Base-by-base conservation (phyloP, 441 rosid species). In the Populus hybrid region DNA sequence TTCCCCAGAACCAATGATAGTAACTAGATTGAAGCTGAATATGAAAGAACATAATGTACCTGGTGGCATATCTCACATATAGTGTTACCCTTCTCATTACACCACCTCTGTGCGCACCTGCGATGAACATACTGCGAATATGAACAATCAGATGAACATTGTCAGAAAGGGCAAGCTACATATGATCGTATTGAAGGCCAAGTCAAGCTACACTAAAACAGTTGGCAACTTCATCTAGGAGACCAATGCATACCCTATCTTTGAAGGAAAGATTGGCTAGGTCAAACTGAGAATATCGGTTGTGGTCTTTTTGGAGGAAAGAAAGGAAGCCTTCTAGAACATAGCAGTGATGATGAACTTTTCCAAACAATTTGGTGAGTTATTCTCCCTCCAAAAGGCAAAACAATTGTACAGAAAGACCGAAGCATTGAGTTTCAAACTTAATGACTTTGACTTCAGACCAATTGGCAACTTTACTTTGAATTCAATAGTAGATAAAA, bases 61-160 rank as follows among this genome's bases (percentile, higher is more conserved):
- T 94, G 93, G 38, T 14, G 88, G 84, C 98, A 92, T 21, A 94
- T 94, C 84, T 94, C 97, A 63, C 97, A 94, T 63, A 76, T 71
- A n/a, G 91, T 90, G 74, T 94, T 88, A 28, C 97, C 98, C 89
- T 94, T 94, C 72, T 86, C 97, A 26, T 86, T 83, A 82, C 98
- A 94, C 97, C 97, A 94, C 82, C 94, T 92, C 84, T 94, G 98
- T 24, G 92, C 82, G 11, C 98, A 92, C 72, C 82, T 76, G 50
- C 87, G 90, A 79, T 94, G 97, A 68, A 95, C 98, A 87, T 90
- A 91, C 98, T 94, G 89, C 73, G 70, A 76, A 32, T 28, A 78
- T 19, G 74, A 67, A 76, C 63, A 72, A 71, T 19, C 74, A 34
- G 34, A 4, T 32, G 34, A 32, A 32, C 34, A 32, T 32, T 32